Evolutionary conservation across 1,139 yeast genomes (phyloP).

Genomic region (Saccharomyces hybrid): DNA sequence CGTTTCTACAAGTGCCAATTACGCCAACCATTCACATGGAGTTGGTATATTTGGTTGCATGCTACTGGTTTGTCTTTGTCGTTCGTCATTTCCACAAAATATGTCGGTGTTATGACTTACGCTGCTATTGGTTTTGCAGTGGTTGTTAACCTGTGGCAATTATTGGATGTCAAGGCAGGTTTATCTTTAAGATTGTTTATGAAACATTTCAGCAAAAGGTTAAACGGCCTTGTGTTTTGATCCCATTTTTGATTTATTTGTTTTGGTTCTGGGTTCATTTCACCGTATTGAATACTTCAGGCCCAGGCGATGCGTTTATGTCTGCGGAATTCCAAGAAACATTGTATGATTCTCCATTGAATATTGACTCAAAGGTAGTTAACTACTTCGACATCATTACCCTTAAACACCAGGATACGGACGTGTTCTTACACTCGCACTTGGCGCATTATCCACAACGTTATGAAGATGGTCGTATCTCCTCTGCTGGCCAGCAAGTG

Average conservation of each 20-base stretch:
- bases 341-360: slow-evolving; percentile 71
- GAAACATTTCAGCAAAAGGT: slow-evolving; percentile 71
- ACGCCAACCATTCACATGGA: slow-evolving; percentile 49
- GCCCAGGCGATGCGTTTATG: slow-evolving; percentile 95
- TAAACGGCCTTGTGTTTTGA: slow-evolving; percentile 64
- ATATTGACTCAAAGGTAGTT: slow-evolving; percentile 61
- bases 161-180: slow-evolving; percentile 68
- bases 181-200: slow-evolving; percentile 50
- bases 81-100: slow-evolving; percentile 87
- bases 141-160: slow-evolving; percentile 73
- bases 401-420: slow-evolving; percentile 68
- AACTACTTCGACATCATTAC: slow-evolving; percentile 72
- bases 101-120: slow-evolving; percentile 90
- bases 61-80: slow-evolving; percentile 81
- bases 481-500: slow-evolving; percentile 93
- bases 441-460: slow-evolving; percentile 68
- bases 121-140: slow-evolving; percentile 84
- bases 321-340: slow-evolving; percentile 89
- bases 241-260: slow-evolving; percentile 77
- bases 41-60: slow-evolving; percentile 86
- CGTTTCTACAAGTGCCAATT: slow-evolving; percentile 66
- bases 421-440: slow-evolving; percentile 77
- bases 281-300: slow-evolving; percentile 69
- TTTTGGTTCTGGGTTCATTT: slow-evolving; percentile 95
- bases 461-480: slow-evolving; percentile 92